These are phyloP conservation scores for Phaeophleospora eucalypticola DNA, from an alignment of 2,329 filamentous ascomycete species.

Conservation along the genomic window DNA sequence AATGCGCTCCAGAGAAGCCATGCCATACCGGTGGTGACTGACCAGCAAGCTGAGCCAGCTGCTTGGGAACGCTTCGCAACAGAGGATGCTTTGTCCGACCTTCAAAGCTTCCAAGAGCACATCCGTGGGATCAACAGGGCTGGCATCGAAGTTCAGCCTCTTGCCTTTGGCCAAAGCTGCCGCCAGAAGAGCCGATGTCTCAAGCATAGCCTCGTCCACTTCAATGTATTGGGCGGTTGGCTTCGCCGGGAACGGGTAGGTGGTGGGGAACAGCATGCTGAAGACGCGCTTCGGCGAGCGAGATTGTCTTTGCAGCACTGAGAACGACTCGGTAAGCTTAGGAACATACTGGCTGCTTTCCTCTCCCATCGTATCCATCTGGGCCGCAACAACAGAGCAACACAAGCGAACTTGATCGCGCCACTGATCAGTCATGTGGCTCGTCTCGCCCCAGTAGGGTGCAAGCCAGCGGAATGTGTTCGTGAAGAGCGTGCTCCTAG, in stretches of 20 bases:
- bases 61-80: conserved; percentile 81
- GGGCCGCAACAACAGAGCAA: conserved; percentile 85
- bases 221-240: conserved; percentile 50
- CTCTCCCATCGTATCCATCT: conserved; percentile 70
- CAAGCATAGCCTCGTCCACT: conserved; percentile 75
- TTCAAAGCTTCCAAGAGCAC: conserved; percentile 76
- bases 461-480: conserved; percentile 88
- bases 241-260: conserved; percentile 82
- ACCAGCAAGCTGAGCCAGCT: conserved; percentile 92
- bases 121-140: conserved; percentile 64
- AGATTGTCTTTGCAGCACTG: conserved; percentile 66
- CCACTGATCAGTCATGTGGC: conserved; percentile 73
- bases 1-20: conserved; percentile 79
- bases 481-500: conserved; percentile 50
- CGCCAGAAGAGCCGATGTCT: conserved; percentile 82
- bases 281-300: conserved; percentile 58
- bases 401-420: conserved; percentile 89
- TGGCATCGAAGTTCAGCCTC: conserved; percentile 31
- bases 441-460: conserved; percentile 81
- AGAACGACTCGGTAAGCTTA: conserved; percentile 85
- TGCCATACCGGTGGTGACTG: conserved; percentile 57
- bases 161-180: conserved; percentile 42
- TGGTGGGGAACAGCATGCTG: conserved; percentile 82
- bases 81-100: conserved; percentile 83
- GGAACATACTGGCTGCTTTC: conserved; percentile 86